Base-by-base conservation (phyloP, 495 filamentous ascomycete genomes). In the Podospora pseudocomata region DNA sequence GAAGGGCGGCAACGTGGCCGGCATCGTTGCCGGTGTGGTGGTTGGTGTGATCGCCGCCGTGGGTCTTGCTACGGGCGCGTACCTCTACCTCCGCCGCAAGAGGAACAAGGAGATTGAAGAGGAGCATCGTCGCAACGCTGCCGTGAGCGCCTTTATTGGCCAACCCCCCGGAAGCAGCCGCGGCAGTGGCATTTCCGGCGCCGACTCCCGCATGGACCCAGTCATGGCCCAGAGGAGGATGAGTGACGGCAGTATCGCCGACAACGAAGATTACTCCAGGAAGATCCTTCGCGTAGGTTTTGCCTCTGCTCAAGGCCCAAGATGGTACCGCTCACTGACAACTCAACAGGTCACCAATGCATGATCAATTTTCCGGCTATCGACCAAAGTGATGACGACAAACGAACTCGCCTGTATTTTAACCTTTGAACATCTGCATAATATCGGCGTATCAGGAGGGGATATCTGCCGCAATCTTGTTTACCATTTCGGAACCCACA, bases 191-290 rank as follows among this genome's bases (percentile, higher is more conserved):
- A 80, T 81, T 39, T 89, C 90, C 30, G 88, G 90, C 82, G 84
- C 85, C 11, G 94, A 98, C 78, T 89, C 91, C 58, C 87, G 96
- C 26, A 90, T 97, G 68, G 95, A 99, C 70, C 92, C 94, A 26
- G 88, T 90, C 62, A 91, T 97, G 89, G 87, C 88, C 66, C 88
- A 95, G 71, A 85, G 93, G 74, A 87, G 95, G 77, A 88, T 94
- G 82, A 98, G 95, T 79, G 92, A 94, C 79, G 95, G 94, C 72
- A 97, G 94, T 80, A 98, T 99, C 76, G 94, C 94, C 72, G 96
- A 99, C 77, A 95, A 97, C 80, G 88, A 96, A 77, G 95, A 98
- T 79, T 99, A 97, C 80, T 97, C 95, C 67, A 87, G 95, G 78
- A 90, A 91, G 74, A 97, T 99, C 78, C 84, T 99, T 76, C 92